These are phyloP conservation scores for Lactarius indigo DNA, from an alignment of 768 basidiomycete genomes.

Conservation along the genomic window DNA sequence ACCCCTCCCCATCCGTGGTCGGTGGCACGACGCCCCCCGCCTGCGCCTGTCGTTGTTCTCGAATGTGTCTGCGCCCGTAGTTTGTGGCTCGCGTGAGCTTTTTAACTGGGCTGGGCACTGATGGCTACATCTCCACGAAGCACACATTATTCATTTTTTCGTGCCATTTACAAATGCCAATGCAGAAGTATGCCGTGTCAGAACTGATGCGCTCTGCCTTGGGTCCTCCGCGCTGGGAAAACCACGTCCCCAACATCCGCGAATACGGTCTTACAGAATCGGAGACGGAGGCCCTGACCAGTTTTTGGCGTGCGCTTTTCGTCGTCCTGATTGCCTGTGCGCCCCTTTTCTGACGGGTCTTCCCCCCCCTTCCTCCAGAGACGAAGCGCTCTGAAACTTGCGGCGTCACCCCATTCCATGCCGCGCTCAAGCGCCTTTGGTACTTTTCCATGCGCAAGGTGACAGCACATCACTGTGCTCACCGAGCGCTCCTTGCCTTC, in stretches of 20 bases:
- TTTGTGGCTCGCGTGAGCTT: too few species aligned
- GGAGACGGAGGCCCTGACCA: neutral
- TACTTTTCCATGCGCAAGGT: constrained; percentile 1
- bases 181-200: neutral
- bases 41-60: too few species aligned
- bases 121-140: neutral
- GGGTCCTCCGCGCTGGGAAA: neutral
- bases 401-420: neutral
- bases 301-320: neutral
- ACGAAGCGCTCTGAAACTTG: neutral
- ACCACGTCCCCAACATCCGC: neutral
- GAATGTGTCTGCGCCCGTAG: too few species aligned
- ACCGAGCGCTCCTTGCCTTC: neutral
- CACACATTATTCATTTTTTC: neutral
- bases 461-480: neutral
- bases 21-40: neutral
- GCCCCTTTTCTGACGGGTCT: neutral
- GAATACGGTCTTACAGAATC: constrained; percentile 1
- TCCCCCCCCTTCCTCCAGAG: neutral
- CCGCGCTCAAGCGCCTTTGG: neutral
- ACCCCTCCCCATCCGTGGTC: neutral
- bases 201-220: neutral
- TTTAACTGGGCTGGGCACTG: neutral
- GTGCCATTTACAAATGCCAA: neutral
- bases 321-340: neutral